phyloP scores from a whole-genome alignment of 768 basidiomycete species.

The Serendipita vermifera region DNA sequence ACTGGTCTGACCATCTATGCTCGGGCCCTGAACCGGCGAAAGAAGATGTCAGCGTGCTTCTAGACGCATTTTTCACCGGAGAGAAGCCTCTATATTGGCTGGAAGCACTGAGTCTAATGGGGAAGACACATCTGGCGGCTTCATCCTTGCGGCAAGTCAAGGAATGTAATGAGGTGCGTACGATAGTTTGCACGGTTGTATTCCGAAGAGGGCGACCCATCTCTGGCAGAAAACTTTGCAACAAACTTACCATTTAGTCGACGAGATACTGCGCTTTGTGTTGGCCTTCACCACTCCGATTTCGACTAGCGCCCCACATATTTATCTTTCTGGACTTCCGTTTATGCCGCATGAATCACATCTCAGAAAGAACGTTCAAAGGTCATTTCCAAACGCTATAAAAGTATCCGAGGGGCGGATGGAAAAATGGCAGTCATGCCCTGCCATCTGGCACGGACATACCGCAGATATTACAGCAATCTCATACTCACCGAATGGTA shows the following conservation, averaged over 20 bases:
- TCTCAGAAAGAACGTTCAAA: neutral
- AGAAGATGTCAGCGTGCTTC: neutral
- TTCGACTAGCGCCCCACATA: neutral
- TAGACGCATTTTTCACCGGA: neutral
- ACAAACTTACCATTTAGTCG: neutral
- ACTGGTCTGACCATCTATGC: slow-evolving; percentile 6
- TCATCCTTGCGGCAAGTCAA: neutral
- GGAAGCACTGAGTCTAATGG: slow-evolving; percentile 6
- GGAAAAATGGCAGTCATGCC: neutral
- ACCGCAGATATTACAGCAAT: neutral
- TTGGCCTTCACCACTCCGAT: neutral
- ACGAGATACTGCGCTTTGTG: neutral
- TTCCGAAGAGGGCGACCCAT: no score
- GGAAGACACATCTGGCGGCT: neutral
- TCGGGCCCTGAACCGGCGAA: neutral
- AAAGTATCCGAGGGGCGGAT: neutral
- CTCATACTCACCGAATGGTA: slow-evolving; percentile 31
- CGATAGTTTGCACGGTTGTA: neutral
- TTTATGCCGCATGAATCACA: neutral
- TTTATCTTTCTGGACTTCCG: neutral
- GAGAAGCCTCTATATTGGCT: neutral
- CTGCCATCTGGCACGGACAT: neutral
- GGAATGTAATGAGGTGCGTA: neutral
- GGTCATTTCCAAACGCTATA: neutral
- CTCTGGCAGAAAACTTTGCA: neutral